phyloP scores from a whole-genome alignment of 2,329 filamentous ascomycete species.

The Claviceps fusiformis region DNA sequence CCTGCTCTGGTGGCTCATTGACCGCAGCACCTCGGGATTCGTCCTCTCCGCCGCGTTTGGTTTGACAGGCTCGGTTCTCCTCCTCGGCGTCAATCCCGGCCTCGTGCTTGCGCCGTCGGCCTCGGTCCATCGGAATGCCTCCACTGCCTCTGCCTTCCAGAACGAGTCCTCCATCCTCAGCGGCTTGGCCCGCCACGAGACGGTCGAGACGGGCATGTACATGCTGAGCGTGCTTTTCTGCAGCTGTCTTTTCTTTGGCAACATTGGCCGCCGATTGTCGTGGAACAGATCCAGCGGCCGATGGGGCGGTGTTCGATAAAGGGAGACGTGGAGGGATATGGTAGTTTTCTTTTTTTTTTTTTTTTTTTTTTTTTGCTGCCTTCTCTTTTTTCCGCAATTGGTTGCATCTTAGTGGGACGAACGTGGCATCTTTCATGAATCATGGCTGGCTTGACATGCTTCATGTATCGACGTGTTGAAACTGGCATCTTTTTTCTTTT shows the following conservation, averaged over 20 bases:
- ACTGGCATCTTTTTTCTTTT: too few relatives aligned
- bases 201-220: conserved; percentile 67
- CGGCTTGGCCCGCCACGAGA: conserved; percentile 47
- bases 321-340: background rate
- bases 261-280: conserved; percentile 75
- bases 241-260: conserved; percentile 90
- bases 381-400: too few relatives aligned
- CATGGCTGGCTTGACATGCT: too few relatives aligned
- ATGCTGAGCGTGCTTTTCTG: conserved; percentile 89
- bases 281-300: conserved; percentile 28
- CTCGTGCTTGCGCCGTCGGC: conserved; percentile 58
- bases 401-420: too few relatives aligned
- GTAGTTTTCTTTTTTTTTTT: too few relatives aligned
- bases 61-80: conserved; percentile 55
- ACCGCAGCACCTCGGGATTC: conserved; percentile 76
- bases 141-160: background rate
- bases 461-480: too few relatives aligned
- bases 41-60: conserved; percentile 64
- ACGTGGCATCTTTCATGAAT: too few relatives aligned
- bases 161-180: conserved; percentile 21
- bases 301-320: conserved; percentile 29
- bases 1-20: conserved; percentile 89
- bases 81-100: conserved; percentile 64
- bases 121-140: conserved; percentile 10
- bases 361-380: too few relatives aligned